phyloP scores from a whole-genome alignment of 257 asterid species.

The Ilex asprella region DNA sequence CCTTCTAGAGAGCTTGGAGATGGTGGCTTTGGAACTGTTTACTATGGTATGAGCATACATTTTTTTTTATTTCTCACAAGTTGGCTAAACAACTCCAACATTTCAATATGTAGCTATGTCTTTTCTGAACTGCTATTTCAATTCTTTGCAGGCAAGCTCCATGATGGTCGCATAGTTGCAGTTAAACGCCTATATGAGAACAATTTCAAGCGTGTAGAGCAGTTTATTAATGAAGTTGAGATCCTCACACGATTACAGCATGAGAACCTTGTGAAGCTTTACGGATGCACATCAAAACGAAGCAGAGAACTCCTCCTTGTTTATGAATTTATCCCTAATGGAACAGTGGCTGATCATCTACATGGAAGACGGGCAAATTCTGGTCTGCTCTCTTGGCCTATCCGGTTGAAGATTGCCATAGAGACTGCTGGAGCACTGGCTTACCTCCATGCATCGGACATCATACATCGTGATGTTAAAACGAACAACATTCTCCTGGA shows the following conservation, averaged over 20 bases:
- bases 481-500: constrained; percentile 83
- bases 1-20: constrained; percentile 69
- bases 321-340: constrained; percentile 72
- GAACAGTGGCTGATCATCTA: constrained; percentile 92
- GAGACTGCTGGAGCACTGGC: constrained; percentile 76
- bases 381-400: constrained; percentile 71
- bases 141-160: constrained; percentile 42
- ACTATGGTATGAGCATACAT: constrained; percentile 50
- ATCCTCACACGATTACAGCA: constrained; percentile 60
- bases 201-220: constrained; percentile 84
- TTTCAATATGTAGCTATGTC: background rate
- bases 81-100: background rate
- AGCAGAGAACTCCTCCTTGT: constrained; percentile 74
- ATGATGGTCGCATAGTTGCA: constrained; percentile 75
- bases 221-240: constrained; percentile 84
- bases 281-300: constrained; percentile 80
- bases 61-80: background rate
- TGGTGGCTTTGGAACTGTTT: constrained; percentile 87
- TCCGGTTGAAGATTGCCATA: constrained; percentile 72
- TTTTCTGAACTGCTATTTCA: background rate
- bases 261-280: constrained; percentile 58
- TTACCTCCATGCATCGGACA: constrained; percentile 58
- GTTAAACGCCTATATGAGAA: constrained; percentile 79
- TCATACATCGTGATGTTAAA: constrained; percentile 87
- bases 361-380: constrained; percentile 67